Evolutionary conservation across 2,329 filamentous ascomycete species (phyloP).

Genomic region (Albophoma yamanashiensis): DNA sequence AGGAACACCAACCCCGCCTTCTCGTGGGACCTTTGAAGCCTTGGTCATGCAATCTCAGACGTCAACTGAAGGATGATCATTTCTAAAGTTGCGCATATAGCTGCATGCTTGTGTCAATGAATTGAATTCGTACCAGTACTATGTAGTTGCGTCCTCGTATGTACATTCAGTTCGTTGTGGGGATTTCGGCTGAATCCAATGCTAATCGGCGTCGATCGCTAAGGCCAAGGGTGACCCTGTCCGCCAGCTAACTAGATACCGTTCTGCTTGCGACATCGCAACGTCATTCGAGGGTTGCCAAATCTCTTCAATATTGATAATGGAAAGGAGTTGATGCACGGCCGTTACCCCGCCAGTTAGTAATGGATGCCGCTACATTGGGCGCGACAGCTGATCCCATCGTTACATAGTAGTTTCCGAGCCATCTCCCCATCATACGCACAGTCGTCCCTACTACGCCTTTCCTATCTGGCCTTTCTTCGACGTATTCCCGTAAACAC

Average conservation of each 20-base stretch:
- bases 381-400: background rate
- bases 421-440: background rate
- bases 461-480: slow-evolving; percentile 16
- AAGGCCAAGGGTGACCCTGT: background rate
- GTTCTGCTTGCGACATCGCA: background rate
- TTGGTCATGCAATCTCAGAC: background rate
- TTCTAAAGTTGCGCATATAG: background rate
- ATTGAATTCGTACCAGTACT: too few relatives aligned
- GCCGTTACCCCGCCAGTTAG: background rate
- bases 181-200: background rate
- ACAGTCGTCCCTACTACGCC: background rate
- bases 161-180: background rate
- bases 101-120: background rate
- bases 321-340: background rate
- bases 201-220: background rate
- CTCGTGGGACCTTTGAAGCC: background rate
- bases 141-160: background rate
- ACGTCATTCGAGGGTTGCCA: too few relatives aligned
- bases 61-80: background rate
- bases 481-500: slow-evolving; percentile 15
- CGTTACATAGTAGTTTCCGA: too few relatives aligned
- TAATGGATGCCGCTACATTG: background rate
- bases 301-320: background rate
- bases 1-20: background rate
- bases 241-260: background rate